Percentiles rank a stretch among this genome's conserved stretches.
These are phyloP conservation scores for Ascochyta rabiei DNA, from an alignment of 2,329 filamentous ascomycete genomes.

Conservation along the genomic window DNA sequence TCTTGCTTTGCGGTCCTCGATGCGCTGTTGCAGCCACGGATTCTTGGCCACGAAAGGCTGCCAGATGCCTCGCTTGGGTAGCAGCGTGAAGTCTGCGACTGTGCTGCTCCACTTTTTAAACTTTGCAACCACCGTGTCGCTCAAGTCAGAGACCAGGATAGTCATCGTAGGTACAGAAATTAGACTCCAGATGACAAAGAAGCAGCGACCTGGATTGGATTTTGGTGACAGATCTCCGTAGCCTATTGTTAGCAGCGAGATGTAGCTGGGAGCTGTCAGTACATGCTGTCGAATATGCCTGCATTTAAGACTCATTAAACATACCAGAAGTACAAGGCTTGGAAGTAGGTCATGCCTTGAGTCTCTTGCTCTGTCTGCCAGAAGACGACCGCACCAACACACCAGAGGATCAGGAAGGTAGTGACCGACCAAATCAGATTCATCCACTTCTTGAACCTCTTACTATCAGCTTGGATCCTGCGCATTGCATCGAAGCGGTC, in stretches of 20 bases:
- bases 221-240: constrained; percentile 81
- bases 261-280: constrained; percentile 32
- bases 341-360: constrained; percentile 72
- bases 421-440: constrained; percentile 70
- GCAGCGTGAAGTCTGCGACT: constrained; percentile 68
- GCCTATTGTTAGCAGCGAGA: constrained; percentile 82
- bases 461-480: constrained; percentile 71
- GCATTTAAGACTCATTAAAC: neutral
- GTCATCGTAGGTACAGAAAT: constrained; percentile 88
- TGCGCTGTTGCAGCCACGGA: constrained; percentile 49
- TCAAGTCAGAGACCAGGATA: constrained; percentile 66
- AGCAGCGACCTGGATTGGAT: constrained; percentile 79
- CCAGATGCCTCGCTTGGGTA: constrained; percentile 67
- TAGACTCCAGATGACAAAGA: constrained; percentile 93
- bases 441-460: constrained; percentile 73
- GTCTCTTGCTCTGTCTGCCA: constrained; percentile 62
- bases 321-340: constrained; percentile 85
- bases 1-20: constrained; percentile 41
- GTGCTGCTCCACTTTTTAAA: constrained; percentile 68
- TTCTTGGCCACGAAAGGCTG: constrained; percentile 56
- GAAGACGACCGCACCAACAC: constrained; percentile 79
- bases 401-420: constrained; percentile 78
- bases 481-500: constrained; percentile 83
- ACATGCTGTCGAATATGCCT: neutral
- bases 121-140: constrained; percentile 75